Evolutionary conservation across 192 early-diverging fungal species (phyloP).

Genomic region (Backusella liffmaniae): DNA sequence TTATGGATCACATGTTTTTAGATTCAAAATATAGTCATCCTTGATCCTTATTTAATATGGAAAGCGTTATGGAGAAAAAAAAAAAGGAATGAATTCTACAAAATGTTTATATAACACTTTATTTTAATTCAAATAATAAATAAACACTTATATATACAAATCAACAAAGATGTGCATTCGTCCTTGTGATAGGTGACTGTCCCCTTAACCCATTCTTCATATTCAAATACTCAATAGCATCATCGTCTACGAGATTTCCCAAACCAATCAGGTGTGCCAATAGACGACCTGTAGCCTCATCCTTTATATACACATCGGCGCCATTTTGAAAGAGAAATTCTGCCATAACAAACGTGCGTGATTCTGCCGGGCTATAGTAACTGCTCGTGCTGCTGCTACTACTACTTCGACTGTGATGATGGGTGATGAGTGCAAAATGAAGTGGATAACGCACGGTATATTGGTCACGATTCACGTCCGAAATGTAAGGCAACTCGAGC

Average conservation of each 20-base stretch:
- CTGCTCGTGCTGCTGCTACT: background rate
- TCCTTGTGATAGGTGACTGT: conserved; percentile 16
- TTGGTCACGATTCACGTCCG: background rate
- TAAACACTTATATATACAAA: background rate
- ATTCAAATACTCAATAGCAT: conserved; percentile 31
- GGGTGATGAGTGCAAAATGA: background rate
- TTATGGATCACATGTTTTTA: no score
- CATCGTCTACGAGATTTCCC: conserved; percentile 13
- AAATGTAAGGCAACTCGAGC: background rate
- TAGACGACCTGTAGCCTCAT: conserved; percentile 13
- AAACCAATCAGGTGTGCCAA: conserved; percentile 13
- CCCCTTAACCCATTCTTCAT: conserved; percentile 29
- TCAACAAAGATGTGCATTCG: background rate
- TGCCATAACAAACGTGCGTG: conserved; percentile 45
- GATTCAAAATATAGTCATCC: no score
- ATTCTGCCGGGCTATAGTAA: conserved; percentile 21
- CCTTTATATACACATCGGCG: conserved; percentile 26
- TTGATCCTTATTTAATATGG: no score
- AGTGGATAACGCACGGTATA: background rate
- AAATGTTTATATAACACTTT: no score
- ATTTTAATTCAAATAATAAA: no score
- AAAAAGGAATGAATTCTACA: no score
- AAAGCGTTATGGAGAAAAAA: no score
- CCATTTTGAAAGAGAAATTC: conserved; percentile 67
- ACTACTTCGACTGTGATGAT: background rate